Evolutionary conservation across 1,284 basidiomycete species (phyloP).

Genomic region (Entoloma clypeatum): DNA sequence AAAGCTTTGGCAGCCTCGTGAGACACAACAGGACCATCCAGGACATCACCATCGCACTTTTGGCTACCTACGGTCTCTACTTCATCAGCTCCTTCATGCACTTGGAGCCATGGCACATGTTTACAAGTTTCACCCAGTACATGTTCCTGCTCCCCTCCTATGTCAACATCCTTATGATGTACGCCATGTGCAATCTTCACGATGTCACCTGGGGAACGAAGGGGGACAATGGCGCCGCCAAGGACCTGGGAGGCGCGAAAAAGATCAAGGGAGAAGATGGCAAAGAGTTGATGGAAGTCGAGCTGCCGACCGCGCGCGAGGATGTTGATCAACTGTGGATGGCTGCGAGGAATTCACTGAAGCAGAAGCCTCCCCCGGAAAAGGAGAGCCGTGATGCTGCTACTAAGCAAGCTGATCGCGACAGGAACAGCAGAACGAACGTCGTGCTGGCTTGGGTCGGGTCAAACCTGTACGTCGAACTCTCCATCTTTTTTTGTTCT

Average conservation of each 20-base stretch:
- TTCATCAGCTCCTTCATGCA: conserved; percentile 83
- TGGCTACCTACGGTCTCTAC: conserved; percentile 89
- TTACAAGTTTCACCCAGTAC: conserved; percentile 85
- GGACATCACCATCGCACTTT: conserved; percentile 75
- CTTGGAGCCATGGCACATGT: conserved; percentile 92
- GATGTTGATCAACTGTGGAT: conserved; percentile 86
- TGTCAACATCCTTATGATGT: conserved; percentile 91
- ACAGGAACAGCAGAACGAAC: conserved; percentile 79
- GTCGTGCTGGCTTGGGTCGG: conserved; percentile 85
- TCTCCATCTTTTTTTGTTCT: conserved; percentile 2
- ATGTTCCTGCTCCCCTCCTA: conserved; percentile 73
- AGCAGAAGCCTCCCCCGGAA: conserved; percentile 59
- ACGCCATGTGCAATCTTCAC: conserved; percentile 87
- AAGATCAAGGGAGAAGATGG: conserved; percentile 81
- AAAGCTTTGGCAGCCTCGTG: conserved; percentile 44
- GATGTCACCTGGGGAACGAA: conserved; percentile 93
- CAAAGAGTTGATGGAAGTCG: conserved; percentile 83
- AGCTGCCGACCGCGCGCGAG: conserved; percentile 74
- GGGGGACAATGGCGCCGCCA: conserved; percentile 81
- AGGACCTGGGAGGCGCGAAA: conserved; percentile 86
- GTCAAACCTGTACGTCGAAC: conserved; percentile 65
- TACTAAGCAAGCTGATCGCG: conserved; percentile 86
- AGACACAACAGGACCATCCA: conserved; percentile 67
- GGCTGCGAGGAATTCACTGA: conserved; percentile 65
- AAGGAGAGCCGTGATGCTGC: conserved; percentile 83